Base-by-base conservation (phyloP, 75 land plant genomes). In the Sequoiadendron giganteum region DNA sequence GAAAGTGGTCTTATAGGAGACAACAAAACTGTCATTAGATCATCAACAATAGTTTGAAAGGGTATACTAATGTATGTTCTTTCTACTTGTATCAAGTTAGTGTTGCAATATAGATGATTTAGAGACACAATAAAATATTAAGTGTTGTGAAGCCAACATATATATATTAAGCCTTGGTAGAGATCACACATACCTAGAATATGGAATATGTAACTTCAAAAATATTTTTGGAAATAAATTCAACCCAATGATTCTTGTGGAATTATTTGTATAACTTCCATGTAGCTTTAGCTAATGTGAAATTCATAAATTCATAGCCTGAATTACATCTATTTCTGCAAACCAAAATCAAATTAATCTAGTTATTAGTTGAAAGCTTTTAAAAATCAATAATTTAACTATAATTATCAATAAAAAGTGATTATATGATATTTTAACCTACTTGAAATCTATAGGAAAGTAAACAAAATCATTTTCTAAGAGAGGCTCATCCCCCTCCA, bases 381-480 rank as follows among this genome's bases (percentile, higher is more conserved):
- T 28, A 3, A 68, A n/a, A 16, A 2, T 25, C 30, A 68, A 8
- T 28, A 84, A n/a, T 40, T 19, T 38, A 11, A 84, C 5, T 3
- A 0, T 14, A 40, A 3, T 25, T 36, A 7, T 4, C 30, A 30
- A 68, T 45, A 3, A 38, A 21, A 21, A 19, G 55, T 21, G 49
- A 47, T 4, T 9, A 25, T 14, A 19, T 45, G 56, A 55, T 55
- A 15, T 36, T 49, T 16, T 3, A 13, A 55, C 54, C 52, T 90
- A 93, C 94, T 87, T 90, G 91, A 93, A 93, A 85, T 93, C 94
- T 43, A 93, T 90, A 34, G 94, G 94, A 47, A 93, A 90, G 47
- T 93, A 93, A 19, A 92, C 91, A 72, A 93, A 93, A 72, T 93
- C 93, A 36, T 86, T 91, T 18, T 87, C 94, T 3, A 93, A 93